A percentile compares a stretch with the other conserved stretches of the same genome.
Evolutionary conservation across 1,284 basidiomycete genomes (phyloP).

Genomic region (Boletus mariae): DNA sequence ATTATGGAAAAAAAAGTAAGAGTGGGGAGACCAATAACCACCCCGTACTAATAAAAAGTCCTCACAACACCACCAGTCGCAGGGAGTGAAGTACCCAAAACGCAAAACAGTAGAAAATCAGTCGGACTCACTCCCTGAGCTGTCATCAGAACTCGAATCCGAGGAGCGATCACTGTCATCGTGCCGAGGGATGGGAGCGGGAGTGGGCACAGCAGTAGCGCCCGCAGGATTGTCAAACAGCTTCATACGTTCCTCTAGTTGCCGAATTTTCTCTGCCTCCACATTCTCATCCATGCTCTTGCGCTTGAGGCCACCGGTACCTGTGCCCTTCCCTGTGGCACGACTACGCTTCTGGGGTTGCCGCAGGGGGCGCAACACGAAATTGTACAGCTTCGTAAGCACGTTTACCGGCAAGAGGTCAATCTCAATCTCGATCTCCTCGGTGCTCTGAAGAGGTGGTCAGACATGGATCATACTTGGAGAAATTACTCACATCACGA

Average conservation of each 20-base stretch:
- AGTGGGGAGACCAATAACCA: constrained; percentile 14
- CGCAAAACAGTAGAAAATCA: constrained; percentile 35
- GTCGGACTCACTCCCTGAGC: constrained; percentile 80
- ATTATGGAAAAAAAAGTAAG: constrained; percentile 29
- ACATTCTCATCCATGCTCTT: constrained; percentile 91
- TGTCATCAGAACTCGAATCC: constrained; percentile 74
- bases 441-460: constrained; percentile 62
- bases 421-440: constrained; percentile 97
- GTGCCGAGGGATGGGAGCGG: constrained; percentile 33
- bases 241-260: constrained; percentile 77
- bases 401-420: constrained; percentile 82
- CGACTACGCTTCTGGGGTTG: constrained; percentile 62
- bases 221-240: constrained; percentile 62
- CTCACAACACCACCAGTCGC: constrained; percentile 16
- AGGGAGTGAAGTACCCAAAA: constrained; percentile 12
- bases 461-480: constrained; percentile 6
- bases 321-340: constrained; percentile 67
- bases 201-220: constrained; percentile 33
- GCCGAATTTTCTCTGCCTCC: constrained; percentile 85
- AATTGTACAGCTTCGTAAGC: constrained; percentile 89
- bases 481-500: constrained; percentile 66
- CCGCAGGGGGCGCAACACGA: constrained; percentile 76
- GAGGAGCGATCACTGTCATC: constrained; percentile 71
- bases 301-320: constrained; percentile 82
- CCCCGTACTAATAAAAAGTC: constrained; percentile 16